Evolutionary conservation across 768 basidiomycete genomes (phyloP).

Genomic region (Inosperma sp.): DNA sequence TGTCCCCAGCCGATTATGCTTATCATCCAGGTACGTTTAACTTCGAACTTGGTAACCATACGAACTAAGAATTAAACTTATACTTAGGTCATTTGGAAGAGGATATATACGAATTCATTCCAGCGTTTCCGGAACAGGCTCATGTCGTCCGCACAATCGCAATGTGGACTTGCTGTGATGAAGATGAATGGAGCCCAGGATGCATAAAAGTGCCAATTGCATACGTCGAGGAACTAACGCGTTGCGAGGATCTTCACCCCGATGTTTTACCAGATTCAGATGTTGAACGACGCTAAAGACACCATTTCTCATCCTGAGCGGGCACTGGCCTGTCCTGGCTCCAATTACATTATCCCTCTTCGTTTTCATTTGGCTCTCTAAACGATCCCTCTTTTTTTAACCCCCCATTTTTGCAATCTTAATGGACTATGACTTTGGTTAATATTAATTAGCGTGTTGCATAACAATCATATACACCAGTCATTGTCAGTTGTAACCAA

Average conservation of each 20-base stretch:
- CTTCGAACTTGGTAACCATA: neutral
- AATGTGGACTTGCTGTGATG: constrained; percentile 48
- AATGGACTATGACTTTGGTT: no score
- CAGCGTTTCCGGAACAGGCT: constrained; percentile 31
- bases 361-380: no score
- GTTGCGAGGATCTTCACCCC: constrained; percentile 6
- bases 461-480: no score
- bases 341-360: no score
- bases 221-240: neutral
- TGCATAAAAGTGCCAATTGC: constrained; percentile 26
- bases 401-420: no score
- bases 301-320: neutral
- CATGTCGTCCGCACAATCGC: constrained; percentile 32
- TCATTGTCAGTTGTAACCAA: no score
- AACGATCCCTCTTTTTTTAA: no score
- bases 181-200: constrained; percentile 37
- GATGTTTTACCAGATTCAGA: constrained; percentile 21
- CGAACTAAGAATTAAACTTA: neutral
- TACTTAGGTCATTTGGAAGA: constrained; percentile 34
- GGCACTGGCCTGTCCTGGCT: no score
- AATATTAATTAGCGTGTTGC: no score
- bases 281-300: constrained; percentile 14
- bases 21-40: constrained; percentile 39
- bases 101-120: constrained; percentile 39
- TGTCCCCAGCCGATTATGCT: constrained; percentile 13